Evolutionary conservation across 495 filamentous ascomycete genomes (phyloP).

Genomic region (Penicillium simplicissimum): DNA sequence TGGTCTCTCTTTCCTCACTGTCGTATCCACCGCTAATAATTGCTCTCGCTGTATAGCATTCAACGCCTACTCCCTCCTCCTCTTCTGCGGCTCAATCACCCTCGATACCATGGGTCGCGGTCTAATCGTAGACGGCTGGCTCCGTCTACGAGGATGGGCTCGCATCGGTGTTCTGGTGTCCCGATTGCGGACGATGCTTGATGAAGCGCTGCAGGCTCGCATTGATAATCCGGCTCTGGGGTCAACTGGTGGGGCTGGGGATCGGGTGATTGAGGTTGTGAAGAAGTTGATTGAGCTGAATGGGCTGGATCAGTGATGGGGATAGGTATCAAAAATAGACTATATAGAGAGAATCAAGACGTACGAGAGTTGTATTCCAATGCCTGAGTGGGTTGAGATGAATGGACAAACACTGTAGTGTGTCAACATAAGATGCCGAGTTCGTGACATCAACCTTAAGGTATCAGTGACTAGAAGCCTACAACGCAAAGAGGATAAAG

Average conservation of each 20-base stretch:
- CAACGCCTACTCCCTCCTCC: constrained; percentile 83
- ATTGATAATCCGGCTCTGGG: constrained; percentile 69
- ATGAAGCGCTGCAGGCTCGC: constrained; percentile 73
- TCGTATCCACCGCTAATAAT: constrained; percentile 2
- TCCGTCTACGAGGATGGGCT: constrained; percentile 89
- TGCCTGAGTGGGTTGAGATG: not conserved
- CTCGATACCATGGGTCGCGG: constrained; percentile 89
- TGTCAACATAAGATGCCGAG: not conserved
- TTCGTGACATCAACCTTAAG: not conserved
- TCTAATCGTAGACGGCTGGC: constrained; percentile 89
- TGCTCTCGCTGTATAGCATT: constrained; percentile 61
- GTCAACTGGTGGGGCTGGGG: constrained; percentile 36
- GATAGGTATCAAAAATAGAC: not conserved
- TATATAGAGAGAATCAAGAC: not conserved
- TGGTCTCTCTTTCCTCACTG: not conserved
- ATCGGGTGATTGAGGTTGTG: constrained; percentile 73
- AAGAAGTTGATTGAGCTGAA: constrained; percentile 81
- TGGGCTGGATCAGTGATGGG: constrained; percentile 68
- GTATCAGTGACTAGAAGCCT: not conserved
- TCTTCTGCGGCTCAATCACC: constrained; percentile 83
- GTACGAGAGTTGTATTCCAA: not conserved
- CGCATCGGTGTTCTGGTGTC: constrained; percentile 89
- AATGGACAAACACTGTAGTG: too few relatives aligned
- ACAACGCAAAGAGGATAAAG: not conserved
- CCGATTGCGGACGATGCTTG: constrained; percentile 79